Conservation (phyloP, 2,329 filamentous ascomycete genomes). For the Xylariaceae sp. region DNA sequence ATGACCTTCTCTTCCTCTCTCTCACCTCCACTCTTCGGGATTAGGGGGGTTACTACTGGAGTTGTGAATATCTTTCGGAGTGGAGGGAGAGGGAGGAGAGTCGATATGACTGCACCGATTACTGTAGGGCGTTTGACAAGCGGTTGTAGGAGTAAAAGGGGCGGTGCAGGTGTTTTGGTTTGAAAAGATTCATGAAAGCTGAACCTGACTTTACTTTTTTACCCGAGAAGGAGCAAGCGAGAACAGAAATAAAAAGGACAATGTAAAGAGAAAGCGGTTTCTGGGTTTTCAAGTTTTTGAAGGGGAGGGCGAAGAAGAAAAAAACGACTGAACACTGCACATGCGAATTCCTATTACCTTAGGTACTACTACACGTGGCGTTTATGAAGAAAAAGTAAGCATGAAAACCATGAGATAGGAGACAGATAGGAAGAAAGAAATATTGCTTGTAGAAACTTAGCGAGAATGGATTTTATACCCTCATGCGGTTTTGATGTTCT, state of each 20-base stretch:
- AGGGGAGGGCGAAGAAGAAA: not conserved
- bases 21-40: conserved; percentile 3
- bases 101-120: not conserved
- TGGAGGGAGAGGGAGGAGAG: not conserved
- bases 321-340: not conserved
- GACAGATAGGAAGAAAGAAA: not conserved
- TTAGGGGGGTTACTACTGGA: not conserved
- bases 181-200: not conserved
- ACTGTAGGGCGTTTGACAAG: conserved; percentile 1
- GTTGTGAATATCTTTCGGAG: not conserved
- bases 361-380: not conserved
- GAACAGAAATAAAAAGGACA: not conserved
- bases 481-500: not conserved
- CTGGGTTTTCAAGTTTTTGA: too few species aligned
- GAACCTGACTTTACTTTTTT: conserved; percentile 1
- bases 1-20: not conserved
- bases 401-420: not conserved
- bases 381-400: conserved; percentile 6
- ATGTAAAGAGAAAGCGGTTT: not conserved
- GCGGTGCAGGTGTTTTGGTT: not conserved
- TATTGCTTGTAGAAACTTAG: conserved; percentile 18
- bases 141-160: conserved; percentile 11
- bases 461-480: conserved; percentile 18
- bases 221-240: not conserved
- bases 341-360: not conserved